Evolutionary conservation across 805 yeast genomes (phyloP).

Genomic region (Hanseniaspora clermontiae): DNA sequence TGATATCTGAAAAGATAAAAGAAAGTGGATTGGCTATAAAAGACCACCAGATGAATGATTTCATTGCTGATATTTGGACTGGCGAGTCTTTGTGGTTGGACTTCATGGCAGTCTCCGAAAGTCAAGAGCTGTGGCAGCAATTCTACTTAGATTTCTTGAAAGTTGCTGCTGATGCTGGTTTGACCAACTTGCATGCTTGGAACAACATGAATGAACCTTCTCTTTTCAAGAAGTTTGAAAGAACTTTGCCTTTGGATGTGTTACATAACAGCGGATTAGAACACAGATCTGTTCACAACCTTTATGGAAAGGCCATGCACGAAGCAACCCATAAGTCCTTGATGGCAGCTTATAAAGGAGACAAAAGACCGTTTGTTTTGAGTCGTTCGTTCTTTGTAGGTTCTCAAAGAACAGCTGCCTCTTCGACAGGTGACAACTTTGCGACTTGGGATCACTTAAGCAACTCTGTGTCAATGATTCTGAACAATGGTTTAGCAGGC

Average conservation of each 20-base stretch:
- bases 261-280: slow-evolving; percentile 74
- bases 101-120: slow-evolving; percentile 48
- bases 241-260: slow-evolving; percentile 71
- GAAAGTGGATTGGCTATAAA: slow-evolving; percentile 36
- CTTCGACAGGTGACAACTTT: slow-evolving; percentile 97
- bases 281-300: slow-evolving; percentile 81
- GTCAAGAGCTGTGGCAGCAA: slow-evolving; percentile 48
- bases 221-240: slow-evolving; percentile 88
- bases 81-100: slow-evolving; percentile 94
- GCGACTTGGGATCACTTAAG: slow-evolving; percentile 81
- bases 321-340: slow-evolving; percentile 67
- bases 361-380: slow-evolving; percentile 69
- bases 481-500: slow-evolving; percentile 70
- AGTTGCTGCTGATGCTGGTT: slow-evolving; percentile 32
- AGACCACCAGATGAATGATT: slow-evolving; percentile 37
- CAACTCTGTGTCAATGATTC: slow-evolving; percentile 73
- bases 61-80: slow-evolving; percentile 93
- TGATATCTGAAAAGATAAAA: slow-evolving; percentile 43
- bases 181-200: slow-evolving; percentile 74
- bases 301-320: slow-evolving; percentile 69
- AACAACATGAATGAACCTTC: slow-evolving; percentile 98
- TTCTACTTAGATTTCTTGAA: slow-evolving; percentile 38
- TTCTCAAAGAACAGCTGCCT: slow-evolving; percentile 79
- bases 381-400: slow-evolving; percentile 85
- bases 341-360: slow-evolving; percentile 34